Conservation (phyloP, 2,329 filamentous ascomycete genomes). For the Sarocladiaceae sp. region DNA sequence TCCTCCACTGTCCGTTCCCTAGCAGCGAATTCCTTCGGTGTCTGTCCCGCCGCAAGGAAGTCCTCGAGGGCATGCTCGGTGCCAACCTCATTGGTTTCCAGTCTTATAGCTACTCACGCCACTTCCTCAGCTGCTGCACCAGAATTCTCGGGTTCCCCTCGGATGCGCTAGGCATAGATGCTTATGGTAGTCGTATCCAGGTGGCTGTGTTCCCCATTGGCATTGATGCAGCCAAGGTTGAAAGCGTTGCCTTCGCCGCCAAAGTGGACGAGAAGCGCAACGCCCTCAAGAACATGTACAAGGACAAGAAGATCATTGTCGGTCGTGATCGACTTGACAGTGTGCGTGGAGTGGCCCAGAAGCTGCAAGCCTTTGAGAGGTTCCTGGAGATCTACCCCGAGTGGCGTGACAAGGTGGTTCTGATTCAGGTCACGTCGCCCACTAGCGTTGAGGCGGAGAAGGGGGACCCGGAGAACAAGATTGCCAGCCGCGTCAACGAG, state of each 20-base stretch:
- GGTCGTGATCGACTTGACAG: conserved; percentile 91
- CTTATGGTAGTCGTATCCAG: conserved; percentile 81
- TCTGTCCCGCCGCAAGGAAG: conserved; percentile 78
- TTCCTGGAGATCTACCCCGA: conserved; percentile 88
- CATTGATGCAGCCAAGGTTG: conserved; percentile 78
- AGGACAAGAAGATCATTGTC: conserved; percentile 91
- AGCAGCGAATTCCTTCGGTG: conserved; percentile 94
- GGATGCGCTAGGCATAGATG: conserved; percentile 77
- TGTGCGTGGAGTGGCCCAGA: conserved; percentile 89
- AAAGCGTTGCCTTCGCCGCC: conserved; percentile 65
- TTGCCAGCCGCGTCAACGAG: conserved; percentile 83
- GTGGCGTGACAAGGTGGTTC: conserved; percentile 85
- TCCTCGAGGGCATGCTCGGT: conserved; percentile 83
- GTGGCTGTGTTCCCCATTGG: conserved; percentile 94
- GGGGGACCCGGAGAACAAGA: conserved; percentile 71
- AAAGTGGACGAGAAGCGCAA: conserved; percentile 65
- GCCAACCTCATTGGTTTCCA: conserved; percentile 94
- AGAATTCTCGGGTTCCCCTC: conserved; percentile 87
- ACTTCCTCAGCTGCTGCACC: conserved; percentile 92
- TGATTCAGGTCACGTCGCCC: conserved; percentile 92
- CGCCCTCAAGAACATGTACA: conserved; percentile 69
- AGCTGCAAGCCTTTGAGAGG: conserved; percentile 86
- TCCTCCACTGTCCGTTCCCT: conserved; percentile 88
- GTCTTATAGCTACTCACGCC: conserved; percentile 88
- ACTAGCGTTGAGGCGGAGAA: conserved; percentile 73